A percentile compares a stretch with the other conserved stretches of the same genome.
phyloP scores from a whole-genome alignment of 2,329 filamentous ascomycete species.

The Emericellopsis cladophorae region DNA sequence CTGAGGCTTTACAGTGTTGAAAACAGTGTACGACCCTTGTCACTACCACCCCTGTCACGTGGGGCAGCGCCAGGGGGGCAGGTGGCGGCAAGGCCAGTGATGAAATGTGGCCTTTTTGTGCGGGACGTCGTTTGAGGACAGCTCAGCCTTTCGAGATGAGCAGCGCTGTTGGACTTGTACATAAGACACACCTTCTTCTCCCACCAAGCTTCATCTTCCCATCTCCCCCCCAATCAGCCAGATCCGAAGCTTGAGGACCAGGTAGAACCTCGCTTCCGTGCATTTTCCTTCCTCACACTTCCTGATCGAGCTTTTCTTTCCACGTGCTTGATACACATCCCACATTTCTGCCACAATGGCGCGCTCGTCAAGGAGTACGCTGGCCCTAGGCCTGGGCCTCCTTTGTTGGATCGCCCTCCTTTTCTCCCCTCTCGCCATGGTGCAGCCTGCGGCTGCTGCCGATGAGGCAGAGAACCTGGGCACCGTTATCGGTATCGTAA shows the following conservation, averaged over 20 bases:
- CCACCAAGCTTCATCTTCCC: slow-evolving; percentile 9
- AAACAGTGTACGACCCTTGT: neutral
- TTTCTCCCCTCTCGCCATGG: slow-evolving; percentile 75
- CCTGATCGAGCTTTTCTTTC: too few species aligned
- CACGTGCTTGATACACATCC: slow-evolving; percentile 6
- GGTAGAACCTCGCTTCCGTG: slow-evolving; percentile 13
- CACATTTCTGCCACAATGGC: slow-evolving; percentile 26
- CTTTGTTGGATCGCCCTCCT: slow-evolving; percentile 86
- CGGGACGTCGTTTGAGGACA: slow-evolving; percentile 23
- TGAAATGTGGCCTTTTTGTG: slow-evolving; percentile 38
- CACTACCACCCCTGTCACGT: slow-evolving; percentile 13
- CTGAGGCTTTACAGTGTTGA: slow-evolving; percentile 8
- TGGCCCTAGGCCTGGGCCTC: slow-evolving; percentile 74
- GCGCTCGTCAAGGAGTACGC: slow-evolving; percentile 52
- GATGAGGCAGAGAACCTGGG: slow-evolving; percentile 69
- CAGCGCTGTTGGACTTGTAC: slow-evolving; percentile 15
- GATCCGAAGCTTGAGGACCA: slow-evolving; percentile 16
- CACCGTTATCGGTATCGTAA: slow-evolving; percentile 83
- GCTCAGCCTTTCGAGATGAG: slow-evolving; percentile 23
- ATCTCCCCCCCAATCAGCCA: slow-evolving; percentile 10
- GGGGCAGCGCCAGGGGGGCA: slow-evolving; percentile 9
- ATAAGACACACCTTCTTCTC: slow-evolving; percentile 18
- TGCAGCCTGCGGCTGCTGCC: slow-evolving; percentile 57
- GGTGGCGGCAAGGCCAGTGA: slow-evolving; percentile 7
- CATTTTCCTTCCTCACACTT: slow-evolving; percentile 8